Evolutionary conservation across 176 grass and related monocot species (phyloP).

Genomic region (Miscanthus lutarioriparius): DNA sequence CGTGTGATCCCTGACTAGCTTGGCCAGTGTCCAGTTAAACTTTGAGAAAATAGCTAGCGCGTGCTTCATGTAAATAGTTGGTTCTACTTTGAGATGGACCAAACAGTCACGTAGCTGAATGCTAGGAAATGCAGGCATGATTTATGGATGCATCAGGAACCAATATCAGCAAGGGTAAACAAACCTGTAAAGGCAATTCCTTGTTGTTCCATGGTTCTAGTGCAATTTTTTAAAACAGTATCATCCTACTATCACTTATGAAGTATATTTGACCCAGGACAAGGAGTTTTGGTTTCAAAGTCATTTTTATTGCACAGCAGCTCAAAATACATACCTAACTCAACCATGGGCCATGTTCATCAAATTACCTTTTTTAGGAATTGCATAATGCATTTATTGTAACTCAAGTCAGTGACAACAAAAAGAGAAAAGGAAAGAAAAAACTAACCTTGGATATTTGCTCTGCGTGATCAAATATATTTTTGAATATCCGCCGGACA

Average conservation of each 20-base stretch:
- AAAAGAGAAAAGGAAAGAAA: constrained; percentile 10
- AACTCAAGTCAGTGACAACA: background rate
- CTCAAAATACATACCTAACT: background rate
- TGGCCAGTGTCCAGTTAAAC: constrained; percentile 2
- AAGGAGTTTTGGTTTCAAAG: background rate
- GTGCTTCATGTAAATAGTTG: background rate
- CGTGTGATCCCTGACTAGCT: background rate
- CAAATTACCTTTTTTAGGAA: background rate
- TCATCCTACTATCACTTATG: constrained; percentile 15
- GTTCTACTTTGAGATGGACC: background rate
- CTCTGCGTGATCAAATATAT: constrained; percentile 93
- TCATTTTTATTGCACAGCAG: background rate
- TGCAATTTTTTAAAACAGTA: background rate
- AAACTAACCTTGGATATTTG: constrained; percentile 90
- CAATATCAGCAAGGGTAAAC: background rate
- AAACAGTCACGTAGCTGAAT: background rate
- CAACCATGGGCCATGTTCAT: background rate
- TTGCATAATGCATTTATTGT: background rate
- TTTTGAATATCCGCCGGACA: constrained; percentile 88
- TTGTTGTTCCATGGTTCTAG: background rate
- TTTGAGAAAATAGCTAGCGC: background rate
- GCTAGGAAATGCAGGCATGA: background rate
- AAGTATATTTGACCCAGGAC: background rate
- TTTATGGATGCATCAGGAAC: constrained; percentile 7
- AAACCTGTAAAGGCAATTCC: background rate